A percentile compares a stretch with the other conserved stretches of the same genome.
Evolutionary conservation across 1,284 basidiomycete species (phyloP).

Genomic region (Trichosporon faecale): DNA sequence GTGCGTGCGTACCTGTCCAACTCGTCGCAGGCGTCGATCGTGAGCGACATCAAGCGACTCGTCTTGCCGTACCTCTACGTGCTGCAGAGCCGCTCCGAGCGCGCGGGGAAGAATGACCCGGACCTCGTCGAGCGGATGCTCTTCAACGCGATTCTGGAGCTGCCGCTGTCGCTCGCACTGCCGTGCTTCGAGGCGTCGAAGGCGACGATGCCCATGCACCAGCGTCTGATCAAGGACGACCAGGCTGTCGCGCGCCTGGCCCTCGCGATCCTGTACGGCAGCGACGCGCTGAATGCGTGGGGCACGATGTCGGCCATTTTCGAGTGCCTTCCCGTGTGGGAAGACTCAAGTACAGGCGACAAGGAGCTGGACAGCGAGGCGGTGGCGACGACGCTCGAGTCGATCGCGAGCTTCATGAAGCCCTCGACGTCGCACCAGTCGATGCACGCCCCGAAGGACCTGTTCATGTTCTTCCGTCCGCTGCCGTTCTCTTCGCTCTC

Average conservation of each 20-base stretch:
- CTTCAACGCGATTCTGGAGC: constrained; percentile 69
- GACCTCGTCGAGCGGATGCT: constrained; percentile 59
- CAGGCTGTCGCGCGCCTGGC: constrained; percentile 79
- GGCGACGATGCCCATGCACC: constrained; percentile 67
- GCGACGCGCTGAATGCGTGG: constrained; percentile 67
- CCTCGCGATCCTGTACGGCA: constrained; percentile 84
- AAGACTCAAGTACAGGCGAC: constrained; percentile 57
- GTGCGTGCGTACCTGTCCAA: constrained; percentile 70
- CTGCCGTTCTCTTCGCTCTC: constrained; percentile 70
- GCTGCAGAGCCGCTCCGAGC: constrained; percentile 77
- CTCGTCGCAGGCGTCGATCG: constrained; percentile 65
- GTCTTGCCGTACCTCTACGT: constrained; percentile 89
- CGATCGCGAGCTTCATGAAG: constrained; percentile 71
- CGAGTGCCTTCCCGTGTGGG: constrained; percentile 90
- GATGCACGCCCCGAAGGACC: constrained; percentile 62
- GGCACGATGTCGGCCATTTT: constrained; percentile 81
- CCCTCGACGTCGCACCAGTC: constrained; percentile 64
- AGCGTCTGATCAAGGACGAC: constrained; percentile 74
- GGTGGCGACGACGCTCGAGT: constrained; percentile 71
- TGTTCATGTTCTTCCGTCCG: constrained; percentile 76
- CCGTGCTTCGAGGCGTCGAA: constrained; percentile 84
- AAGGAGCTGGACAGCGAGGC: constrained; percentile 64
- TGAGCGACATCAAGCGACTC: constrained; percentile 67
- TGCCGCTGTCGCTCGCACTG: constrained; percentile 65
- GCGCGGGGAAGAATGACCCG: constrained; percentile 67